Evolutionary conservation across 495 filamentous ascomycete genomes (phyloP).

Genomic region (Patellaria atrata): DNA sequence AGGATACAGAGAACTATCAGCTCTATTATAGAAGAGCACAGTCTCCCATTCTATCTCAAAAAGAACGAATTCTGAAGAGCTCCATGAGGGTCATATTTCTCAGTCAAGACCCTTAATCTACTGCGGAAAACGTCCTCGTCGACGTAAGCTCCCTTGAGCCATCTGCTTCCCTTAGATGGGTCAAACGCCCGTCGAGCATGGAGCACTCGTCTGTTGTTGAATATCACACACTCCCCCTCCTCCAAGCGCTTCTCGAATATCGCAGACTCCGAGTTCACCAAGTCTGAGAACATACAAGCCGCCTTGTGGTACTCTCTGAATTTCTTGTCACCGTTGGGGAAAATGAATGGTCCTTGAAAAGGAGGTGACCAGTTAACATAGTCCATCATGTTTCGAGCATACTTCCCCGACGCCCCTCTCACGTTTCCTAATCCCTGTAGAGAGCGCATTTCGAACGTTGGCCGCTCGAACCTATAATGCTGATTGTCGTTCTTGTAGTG

Average conservation of each 20-base stretch:
- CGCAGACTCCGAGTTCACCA: constrained; percentile 34
- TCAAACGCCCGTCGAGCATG: constrained; percentile 68
- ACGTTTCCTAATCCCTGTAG: too few relatives aligned
- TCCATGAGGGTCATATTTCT: constrained; percentile 17
- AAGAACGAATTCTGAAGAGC: too few relatives aligned
- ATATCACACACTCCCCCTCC: constrained; percentile 72
- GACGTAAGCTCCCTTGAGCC: constrained; percentile 77
- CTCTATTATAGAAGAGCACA: too few relatives aligned
- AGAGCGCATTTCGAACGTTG: constrained; percentile 36
- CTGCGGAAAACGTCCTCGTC: constrained; percentile 51
- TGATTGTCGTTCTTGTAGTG: constrained; percentile 57
- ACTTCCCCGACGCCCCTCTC: too few relatives aligned
- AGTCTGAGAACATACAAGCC: constrained; percentile 30
- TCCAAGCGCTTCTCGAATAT: constrained; percentile 56
- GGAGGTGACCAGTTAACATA: constrained; percentile 58
- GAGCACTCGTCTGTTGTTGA: constrained; percentile 65
- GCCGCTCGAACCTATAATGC: constrained; percentile 39
- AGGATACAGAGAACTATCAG: too few relatives aligned
- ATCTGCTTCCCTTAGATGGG: constrained; percentile 44
- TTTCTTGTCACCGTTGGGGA: constrained; percentile 10
- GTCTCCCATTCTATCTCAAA: too few relatives aligned
- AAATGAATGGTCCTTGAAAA: constrained; percentile 41
- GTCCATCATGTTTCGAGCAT: constrained; percentile 21
- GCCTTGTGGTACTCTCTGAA: constrained; percentile 24
- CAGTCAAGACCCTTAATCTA: constrained; percentile 31